These are phyloP conservation scores for Nicotiana benthamiana DNA, from an alignment of 257 asterid genomes.

Conservation along the genomic window DNA sequence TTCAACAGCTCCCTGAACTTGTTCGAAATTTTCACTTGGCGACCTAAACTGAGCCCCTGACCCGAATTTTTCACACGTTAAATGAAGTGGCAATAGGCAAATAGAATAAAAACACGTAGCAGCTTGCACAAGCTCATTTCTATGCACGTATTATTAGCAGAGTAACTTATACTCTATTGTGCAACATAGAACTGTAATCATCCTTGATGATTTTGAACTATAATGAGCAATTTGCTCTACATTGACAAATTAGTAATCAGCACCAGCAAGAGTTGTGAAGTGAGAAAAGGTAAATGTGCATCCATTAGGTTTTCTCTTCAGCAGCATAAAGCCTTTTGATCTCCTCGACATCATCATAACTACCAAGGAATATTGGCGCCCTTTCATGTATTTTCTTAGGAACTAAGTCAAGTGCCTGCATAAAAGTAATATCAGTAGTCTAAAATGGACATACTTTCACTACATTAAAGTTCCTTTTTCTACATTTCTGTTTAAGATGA, in stretches of 20 bases:
- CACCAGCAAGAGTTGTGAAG: not conserved
- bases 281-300: not conserved
- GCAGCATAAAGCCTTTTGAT: slow-evolving; percentile 75
- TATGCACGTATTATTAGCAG: not conserved
- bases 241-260: not conserved
- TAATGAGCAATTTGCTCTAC: not conserved
- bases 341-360: slow-evolving; percentile 91
- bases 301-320: slow-evolving; percentile 40
- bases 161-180: slow-evolving; percentile 2
- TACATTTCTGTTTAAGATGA: not conserved
- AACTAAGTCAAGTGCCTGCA: slow-evolving; percentile 79
- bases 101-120: too few relatives aligned
- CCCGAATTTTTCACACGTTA: too few relatives aligned
- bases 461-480: not conserved
- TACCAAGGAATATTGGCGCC: slow-evolving; percentile 87
- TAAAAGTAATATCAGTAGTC: not conserved
- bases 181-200: not conserved
- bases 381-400: slow-evolving; percentile 84
- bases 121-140: not conserved
- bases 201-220: not conserved
- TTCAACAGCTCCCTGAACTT: too few relatives aligned
- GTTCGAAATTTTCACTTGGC: too few relatives aligned
- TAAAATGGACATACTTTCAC: not conserved
- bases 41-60: too few relatives aligned
- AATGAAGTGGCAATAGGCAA: too few relatives aligned